Evolutionary conservation across 805 yeast genomes (phyloP), one percentile per base, ranked within the genome.

Genomic region (Wickerhamiella sorbophila): DNA sequence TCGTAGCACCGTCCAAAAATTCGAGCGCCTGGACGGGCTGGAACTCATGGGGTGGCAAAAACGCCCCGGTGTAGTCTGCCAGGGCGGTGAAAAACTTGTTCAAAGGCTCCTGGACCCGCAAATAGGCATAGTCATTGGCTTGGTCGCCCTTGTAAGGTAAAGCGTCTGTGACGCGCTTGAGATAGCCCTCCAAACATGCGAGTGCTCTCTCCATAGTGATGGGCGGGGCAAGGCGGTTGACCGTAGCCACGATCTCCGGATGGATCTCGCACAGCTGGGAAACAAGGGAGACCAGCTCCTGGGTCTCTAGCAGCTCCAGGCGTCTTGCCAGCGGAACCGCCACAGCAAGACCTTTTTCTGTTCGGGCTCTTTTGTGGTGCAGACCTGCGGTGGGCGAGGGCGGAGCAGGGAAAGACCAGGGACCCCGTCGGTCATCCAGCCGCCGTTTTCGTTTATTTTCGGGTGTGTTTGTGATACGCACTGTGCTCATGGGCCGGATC

Each of bases 91-190:
- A 69, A 50, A 84, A 82, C 50, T 80, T 91, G 44, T 72, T 71
- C 47, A 82, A 69, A 44, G 65, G 60, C 5, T 79, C 72, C 52
- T 80, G 75, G 31, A 85, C 81, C 43, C 94, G 67, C 44, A 80
- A 60, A 56, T 74, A 84, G 4, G 87, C 75, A 54, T 84, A 84
- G 57, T 84, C 94, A 37, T 80, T 73, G 31, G 71, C 66, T 8
- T 70, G 66, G 51, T 81, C 86, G 48, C 83, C 84, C 49, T 77
- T 77, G 57, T 80, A 83, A 1, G 95, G 95, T 48, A 85, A 59
- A 45, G 70, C 67, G 8, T 57, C 56, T 17, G 62, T 51, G 21
- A 82, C 71, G 5, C 43, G 46, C 4, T 53, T 55, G 38, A 71
- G 61, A 52, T 75, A 73, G 5, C 54, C 51, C 31, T 62, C 57